Base-by-base conservation (phyloP, 768 basidiomycete species). In the Postia placenta region DNA sequence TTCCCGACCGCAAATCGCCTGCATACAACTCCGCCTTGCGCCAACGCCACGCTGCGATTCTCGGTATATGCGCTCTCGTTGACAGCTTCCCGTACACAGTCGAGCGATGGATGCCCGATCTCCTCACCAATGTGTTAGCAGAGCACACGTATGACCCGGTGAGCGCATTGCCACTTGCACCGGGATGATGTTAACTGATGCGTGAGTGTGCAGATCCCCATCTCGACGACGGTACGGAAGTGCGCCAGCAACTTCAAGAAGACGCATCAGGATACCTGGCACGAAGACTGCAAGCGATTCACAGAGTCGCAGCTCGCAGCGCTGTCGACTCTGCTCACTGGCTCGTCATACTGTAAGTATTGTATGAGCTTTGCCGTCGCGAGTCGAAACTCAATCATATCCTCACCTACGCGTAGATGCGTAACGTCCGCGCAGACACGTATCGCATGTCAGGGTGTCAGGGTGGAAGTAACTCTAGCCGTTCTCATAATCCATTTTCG, bases 21-120 rank as follows among this genome's bases (percentile, higher is more conserved):
- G 54, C 72, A 57, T 94, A 93, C 64, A 83, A 78, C 50, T 70
- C 73, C 40, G 79, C 85, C 5, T 69, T 94, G 12, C 80, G 90
- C 23, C 80, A 85, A 60, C 78, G 89, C 20, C 92, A 96, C 65
- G 88, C 90, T 22, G 92, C 92, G 1, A 87, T 98, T 49, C 74
- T 98, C 42, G 95, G 95, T n/a, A 83, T 94, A 38, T 91, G 90
- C 55, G 91, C 95, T 4, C 71, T 98, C 26, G 81, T 98, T 27
- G 90, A 94, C 58, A 94, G 92, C 49, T 95, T 88, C 64, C 95
- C 95, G 0, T 96, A 96, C 67, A 93, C 92, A 1, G 86, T 97
- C 12, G 95, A 95, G 60, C 81, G 83, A 54, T 98, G 93, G 87
- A 84, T 95, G 79, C 90, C 93, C 0, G 81, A 83, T 41, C 74